Evolutionary conservation across 164 flowering plant genomes (phyloP).

Genomic region (Stephania yunnanensis): DNA sequence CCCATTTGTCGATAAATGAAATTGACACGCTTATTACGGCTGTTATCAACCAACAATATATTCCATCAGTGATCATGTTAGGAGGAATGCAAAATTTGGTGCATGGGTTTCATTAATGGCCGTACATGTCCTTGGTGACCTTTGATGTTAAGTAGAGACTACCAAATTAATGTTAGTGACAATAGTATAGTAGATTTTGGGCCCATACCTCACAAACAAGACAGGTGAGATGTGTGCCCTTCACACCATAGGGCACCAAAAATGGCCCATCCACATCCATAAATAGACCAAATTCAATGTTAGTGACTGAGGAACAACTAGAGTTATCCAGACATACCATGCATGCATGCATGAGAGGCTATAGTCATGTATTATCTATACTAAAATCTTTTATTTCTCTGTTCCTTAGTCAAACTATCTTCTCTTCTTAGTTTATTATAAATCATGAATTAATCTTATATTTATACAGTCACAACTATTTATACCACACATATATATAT

Average conservation of each 20-base stretch:
- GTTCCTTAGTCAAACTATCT: constrained; percentile 11
- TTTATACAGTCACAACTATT: background rate
- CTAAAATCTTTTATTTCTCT: background rate
- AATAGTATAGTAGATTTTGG: constrained; percentile 7
- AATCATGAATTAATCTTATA: background rate
- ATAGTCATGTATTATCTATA: background rate
- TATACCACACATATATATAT: no score
- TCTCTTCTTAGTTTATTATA: background rate
- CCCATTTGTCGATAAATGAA: background rate
- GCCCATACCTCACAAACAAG: constrained; percentile 10
- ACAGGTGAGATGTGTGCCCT: constrained; percentile 14
- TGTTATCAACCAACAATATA: no score
- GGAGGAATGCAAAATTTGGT: background rate
- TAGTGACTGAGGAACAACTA: constrained; percentile 5
- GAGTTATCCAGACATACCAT: constrained; percentile 9
- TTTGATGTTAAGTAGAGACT: constrained; percentile 3
- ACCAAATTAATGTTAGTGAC: constrained; percentile 1
- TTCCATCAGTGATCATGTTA: background rate
- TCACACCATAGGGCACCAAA: constrained; percentile 2
- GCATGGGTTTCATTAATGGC: background rate
- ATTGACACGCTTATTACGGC: background rate
- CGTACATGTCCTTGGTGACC: background rate
- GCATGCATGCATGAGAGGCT: background rate
- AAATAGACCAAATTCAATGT: constrained; percentile 14
- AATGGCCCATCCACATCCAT: constrained; percentile 5